These are phyloP conservation scores for Chlorella sp. DNA, from an alignment of 139 green algal genomes.

Conservation along the genomic window DNA sequence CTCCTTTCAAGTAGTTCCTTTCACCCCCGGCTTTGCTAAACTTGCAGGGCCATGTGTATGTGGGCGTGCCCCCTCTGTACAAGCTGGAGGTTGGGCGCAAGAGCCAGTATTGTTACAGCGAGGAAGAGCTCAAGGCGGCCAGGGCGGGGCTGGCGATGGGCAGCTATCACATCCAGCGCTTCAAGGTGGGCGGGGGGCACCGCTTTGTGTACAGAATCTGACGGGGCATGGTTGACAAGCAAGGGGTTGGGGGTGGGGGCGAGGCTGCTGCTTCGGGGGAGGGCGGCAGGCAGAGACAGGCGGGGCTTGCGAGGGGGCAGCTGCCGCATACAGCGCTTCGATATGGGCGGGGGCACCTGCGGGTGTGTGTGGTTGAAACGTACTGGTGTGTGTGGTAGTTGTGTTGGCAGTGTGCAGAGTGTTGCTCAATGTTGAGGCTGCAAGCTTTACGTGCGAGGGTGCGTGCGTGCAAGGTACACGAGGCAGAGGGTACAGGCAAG, in stretches of 20 bases:
- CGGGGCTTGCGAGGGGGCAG: conserved; percentile 25
- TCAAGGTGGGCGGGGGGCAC: conserved; percentile 75
- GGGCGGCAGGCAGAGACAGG: not conserved
- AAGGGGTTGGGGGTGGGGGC: no score
- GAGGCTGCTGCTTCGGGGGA: no score
- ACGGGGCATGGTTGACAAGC: no score
- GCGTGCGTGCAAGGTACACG: no score
- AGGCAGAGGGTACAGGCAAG: not conserved
- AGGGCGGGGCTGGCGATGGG: conserved; percentile 38
- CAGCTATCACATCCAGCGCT: conserved; percentile 85
- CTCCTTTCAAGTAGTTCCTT: not conserved
- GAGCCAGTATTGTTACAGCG: conserved; percentile 75
- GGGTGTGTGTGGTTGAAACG: no score
- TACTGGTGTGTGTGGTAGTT: no score
- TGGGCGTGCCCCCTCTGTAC: conserved; percentile 97
- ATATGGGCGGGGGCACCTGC: conserved; percentile 70
- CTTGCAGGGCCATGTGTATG: conserved; percentile 87
- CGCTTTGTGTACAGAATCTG: no score
- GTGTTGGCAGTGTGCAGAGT: no score
- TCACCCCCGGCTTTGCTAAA: no score
- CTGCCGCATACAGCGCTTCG: conserved; percentile 91
- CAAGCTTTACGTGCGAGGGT: no score
- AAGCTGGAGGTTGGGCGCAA: conserved; percentile 34
- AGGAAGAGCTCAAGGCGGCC: conserved; percentile 72
- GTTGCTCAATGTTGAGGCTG: no score